Evolutionary conservation across 129 eudicot genomes (phyloP), one percentile per base, ranked within the genome.

Genomic region (Escallonia rubra): DNA sequence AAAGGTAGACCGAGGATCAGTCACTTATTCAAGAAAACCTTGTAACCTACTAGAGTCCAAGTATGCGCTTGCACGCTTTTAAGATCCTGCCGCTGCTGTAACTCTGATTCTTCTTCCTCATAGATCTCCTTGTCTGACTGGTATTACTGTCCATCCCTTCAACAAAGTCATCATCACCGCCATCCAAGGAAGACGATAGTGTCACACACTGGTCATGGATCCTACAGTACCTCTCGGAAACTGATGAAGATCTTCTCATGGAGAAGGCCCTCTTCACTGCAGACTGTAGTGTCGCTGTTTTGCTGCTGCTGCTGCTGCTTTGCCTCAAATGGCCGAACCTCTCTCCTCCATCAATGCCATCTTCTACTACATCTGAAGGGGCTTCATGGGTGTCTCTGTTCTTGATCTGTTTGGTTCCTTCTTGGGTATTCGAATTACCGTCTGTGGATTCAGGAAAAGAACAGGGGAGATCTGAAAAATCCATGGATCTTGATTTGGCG

Each of bases 171-270:
- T 59, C 51, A 69, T 62, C 83, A 50, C 68, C 78, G 66, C 65
- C 82, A 59, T 68, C 38, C 15, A 70, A 39, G 6, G 72, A 68
- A 65, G 74, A 69, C 43, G 74, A 23, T 7, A 56, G 23, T 5
- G 70, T 71, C 40, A 72, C 77, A 69, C 75, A 70, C 70, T 85
- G 89, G 61, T 85, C 89, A 82, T 82, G 85, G 23, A 88, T 88
- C 61, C 91, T 85, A 6, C 85, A 70, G 63, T 88, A 88, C 72
- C 86, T 82, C 64, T 88, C 96, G n/a, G 89, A 82, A 39, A 80
- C 87, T 39, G 96, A 88, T 11, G 89, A 77, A 66, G 96, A 82
- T 80, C 96, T 88, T 59, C 91, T 83, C 59, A 82, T 75, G 3
- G 91, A 88, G 48, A 85, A 66, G 11, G 65, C 91, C 64, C 83